Conservation (phyloP, 2,329 filamentous ascomycete species). For the Phyllosticta citrichinensis region DNA sequence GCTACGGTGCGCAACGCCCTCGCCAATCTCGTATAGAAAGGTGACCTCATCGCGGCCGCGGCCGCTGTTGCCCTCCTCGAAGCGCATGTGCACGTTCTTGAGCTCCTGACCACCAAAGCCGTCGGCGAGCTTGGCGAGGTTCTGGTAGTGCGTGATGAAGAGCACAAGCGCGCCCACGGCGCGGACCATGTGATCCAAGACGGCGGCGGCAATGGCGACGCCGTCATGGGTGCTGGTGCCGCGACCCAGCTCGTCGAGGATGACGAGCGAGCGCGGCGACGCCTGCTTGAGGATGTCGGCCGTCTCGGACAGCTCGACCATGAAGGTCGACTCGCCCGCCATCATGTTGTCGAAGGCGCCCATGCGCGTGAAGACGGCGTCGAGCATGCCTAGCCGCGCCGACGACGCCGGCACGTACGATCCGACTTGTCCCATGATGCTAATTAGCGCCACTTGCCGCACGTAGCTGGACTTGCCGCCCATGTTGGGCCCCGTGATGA, state of each 20-base stretch:
- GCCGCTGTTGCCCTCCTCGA: slow-evolving; percentile 47
- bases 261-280: slow-evolving; percentile 72
- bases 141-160: slow-evolving; percentile 98
- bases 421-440: slow-evolving; percentile 89
- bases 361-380: slow-evolving; percentile 92
- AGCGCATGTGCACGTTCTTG: slow-evolving; percentile 90
- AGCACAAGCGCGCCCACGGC: slow-evolving; percentile 69
- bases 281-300: slow-evolving; percentile 84
- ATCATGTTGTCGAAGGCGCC: slow-evolving; percentile 95
- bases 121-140: slow-evolving; percentile 62
- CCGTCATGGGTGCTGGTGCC: slow-evolving; percentile 94
- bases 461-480: slow-evolving; percentile 98
- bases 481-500: slow-evolving; percentile 98
- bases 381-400: slow-evolving; percentile 68
- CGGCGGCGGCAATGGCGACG: slow-evolving; percentile 87
- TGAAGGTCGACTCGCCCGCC: slow-evolving; percentile 89
- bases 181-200: slow-evolving; percentile 73
- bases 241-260: slow-evolving; percentile 88
- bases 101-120: slow-evolving; percentile 56
- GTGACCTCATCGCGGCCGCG: slow-evolving; percentile 77
- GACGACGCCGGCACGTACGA: slow-evolving; percentile 80
- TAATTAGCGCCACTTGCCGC: slow-evolving; percentile 79
- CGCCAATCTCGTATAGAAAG: slow-evolving; percentile 85
- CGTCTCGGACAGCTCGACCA: slow-evolving; percentile 98
- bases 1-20: slow-evolving; percentile 84